A percentile compares a stretch with the other conserved stretches of the same genome.
These are phyloP conservation scores for Beta lomatogona DNA, from an alignment of 179 eudicot species.

Conservation along the genomic window DNA sequence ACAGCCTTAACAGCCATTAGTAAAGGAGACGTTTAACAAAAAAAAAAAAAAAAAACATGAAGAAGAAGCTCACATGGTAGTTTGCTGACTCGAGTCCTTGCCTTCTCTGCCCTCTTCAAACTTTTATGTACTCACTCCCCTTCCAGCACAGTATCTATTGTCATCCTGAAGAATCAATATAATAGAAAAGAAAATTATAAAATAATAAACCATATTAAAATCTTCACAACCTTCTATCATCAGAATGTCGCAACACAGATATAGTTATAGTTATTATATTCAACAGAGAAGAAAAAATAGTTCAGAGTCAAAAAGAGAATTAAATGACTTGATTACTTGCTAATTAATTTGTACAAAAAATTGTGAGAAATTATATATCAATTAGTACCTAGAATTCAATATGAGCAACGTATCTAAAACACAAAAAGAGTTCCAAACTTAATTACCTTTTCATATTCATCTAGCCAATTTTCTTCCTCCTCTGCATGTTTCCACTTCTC, in stretches of 20 bases:
- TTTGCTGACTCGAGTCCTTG: slow-evolving; percentile 72
- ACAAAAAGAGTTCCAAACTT: background rate
- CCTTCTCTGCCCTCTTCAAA: slow-evolving; percentile 89
- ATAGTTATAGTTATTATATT: too few species aligned
- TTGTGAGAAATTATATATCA: background rate
- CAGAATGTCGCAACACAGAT: background rate
- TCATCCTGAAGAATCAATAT: slow-evolving; percentile 55
- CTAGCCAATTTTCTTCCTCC: slow-evolving; percentile 90
- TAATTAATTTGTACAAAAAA: background rate
- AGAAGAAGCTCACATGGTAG: slow-evolving; percentile 58
- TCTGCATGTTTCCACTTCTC: slow-evolving; percentile 87
- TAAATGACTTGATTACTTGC: background rate
- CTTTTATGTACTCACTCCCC: slow-evolving; percentile 69
- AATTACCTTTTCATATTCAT: slow-evolving; percentile 85
- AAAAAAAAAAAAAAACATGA: background rate
- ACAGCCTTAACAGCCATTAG: background rate
- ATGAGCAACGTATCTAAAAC: background rate
- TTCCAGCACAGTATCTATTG: slow-evolving; percentile 80
- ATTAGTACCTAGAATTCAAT: background rate
- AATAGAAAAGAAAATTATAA: background rate
- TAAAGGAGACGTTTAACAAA: background rate
- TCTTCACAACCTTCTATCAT: background rate
- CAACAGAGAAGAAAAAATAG: background rate
- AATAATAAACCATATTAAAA: too few species aligned
- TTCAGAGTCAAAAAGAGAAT: background rate